A percentile compares a stretch with the other conserved stretches of the same genome.
These are phyloP conservation scores for Colletotrichum viniferum DNA, from an alignment of 2,329 filamentous ascomycete genomes.

Conservation along the genomic window DNA sequence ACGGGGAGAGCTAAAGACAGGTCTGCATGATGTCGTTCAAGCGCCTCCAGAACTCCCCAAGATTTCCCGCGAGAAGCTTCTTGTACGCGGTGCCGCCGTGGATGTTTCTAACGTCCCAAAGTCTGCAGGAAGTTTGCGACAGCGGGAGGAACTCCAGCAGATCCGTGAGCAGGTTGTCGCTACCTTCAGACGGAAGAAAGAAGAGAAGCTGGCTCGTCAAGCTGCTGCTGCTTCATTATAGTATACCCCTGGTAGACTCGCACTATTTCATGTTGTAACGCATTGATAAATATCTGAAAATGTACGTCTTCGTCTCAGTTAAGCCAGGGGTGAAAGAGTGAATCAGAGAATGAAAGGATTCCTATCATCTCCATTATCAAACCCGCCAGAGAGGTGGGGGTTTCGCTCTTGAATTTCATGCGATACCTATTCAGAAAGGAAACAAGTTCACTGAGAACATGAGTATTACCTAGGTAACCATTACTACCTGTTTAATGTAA, in stretches of 20 bases:
- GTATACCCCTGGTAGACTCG: neutral
- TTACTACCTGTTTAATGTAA: neutral
- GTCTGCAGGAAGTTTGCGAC: constrained; percentile 40
- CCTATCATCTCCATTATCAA: neutral
- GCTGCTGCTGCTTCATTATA: neutral
- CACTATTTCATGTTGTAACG: neutral
- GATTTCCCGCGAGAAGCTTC: constrained; percentile 35
- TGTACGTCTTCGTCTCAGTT: neutral
- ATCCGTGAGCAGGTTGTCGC: constrained; percentile 39
- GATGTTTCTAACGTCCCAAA: constrained; percentile 42
- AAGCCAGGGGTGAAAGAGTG: neutral
- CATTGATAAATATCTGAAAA: neutral
- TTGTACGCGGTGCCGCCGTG: constrained; percentile 35
- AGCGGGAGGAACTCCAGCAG: constrained; percentile 42
- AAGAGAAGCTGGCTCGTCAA: constrained; percentile 20
- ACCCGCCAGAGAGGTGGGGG: neutral
- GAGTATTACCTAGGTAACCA: neutral
- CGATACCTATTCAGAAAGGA: neutral
- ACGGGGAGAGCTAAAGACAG: constrained; percentile 59
- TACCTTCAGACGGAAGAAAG: constrained; percentile 41
- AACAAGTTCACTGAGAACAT: neutral
- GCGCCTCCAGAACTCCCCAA: constrained; percentile 78
- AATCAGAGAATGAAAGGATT: neutral
- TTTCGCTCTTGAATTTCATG: neutral
- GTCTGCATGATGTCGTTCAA: constrained; percentile 66